These are phyloP conservation scores for Phytophthora brassicae DNA, from an alignment of 352 stramenopile species.

Conservation along the genomic window DNA sequence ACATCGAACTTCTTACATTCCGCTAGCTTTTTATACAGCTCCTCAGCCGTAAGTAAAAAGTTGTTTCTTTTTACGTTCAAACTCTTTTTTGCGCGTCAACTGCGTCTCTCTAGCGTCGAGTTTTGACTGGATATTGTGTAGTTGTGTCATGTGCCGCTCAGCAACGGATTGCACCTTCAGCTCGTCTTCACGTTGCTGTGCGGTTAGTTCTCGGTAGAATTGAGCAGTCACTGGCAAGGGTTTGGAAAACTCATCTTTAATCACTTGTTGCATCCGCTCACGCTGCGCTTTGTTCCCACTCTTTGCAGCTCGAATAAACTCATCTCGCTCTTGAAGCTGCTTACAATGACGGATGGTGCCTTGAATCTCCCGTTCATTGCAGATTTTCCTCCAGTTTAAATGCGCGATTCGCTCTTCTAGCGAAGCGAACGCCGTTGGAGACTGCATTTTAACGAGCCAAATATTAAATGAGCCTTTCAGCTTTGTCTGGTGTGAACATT, in stretches of 20 bases:
- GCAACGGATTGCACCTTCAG: conserved; percentile 27
- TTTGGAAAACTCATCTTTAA: conserved; percentile 54
- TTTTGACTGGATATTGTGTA: conserved; percentile 55
- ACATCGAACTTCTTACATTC: conserved; percentile 91
- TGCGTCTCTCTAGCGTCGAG: conserved; percentile 50
- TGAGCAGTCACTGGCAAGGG: conserved; percentile 53
- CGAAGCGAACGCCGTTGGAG: conserved; percentile 42
- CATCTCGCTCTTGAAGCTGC: conserved; percentile 62
- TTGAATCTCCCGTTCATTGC: conserved; percentile 74
- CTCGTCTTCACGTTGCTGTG: conserved; percentile 35
- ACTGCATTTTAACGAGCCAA: conserved; percentile 5
- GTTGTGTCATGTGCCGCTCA: conserved; percentile 47
- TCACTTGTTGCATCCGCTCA: conserved; percentile 56
- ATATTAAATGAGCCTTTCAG: conserved; percentile 5
- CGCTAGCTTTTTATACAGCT: too few species aligned
- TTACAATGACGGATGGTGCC: conserved; percentile 56
- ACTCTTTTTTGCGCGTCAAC: conserved; percentile 50
- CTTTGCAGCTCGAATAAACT: conserved; percentile 56
- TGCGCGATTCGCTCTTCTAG: conserved; percentile 70
- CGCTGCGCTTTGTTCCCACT: conserved; percentile 38
- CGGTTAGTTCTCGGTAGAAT: conserved; percentile 33
- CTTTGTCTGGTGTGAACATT: not conserved
- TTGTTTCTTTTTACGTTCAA: conserved; percentile 68
- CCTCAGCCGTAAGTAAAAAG: conserved; percentile 29
- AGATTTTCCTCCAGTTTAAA: conserved; percentile 72